Evolutionary conservation across 345 rosid species (phyloP).

Genomic region (Linum trigynum): DNA sequence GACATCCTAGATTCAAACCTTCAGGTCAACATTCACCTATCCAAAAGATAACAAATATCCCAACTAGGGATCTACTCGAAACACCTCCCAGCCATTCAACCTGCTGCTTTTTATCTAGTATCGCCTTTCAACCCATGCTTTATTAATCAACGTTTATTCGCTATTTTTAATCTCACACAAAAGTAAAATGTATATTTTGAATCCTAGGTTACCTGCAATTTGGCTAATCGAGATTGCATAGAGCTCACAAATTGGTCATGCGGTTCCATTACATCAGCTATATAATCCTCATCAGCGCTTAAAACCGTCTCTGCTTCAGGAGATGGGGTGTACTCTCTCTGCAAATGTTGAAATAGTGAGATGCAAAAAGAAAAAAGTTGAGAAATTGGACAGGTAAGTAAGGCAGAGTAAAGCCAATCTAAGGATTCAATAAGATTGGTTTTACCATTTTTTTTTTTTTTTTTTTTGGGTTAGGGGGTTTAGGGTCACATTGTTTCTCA

Average conservation of each 20-base stretch:
- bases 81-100: background rate
- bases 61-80: background rate
- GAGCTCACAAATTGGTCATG: conserved; percentile 83
- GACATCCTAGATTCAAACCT: background rate
- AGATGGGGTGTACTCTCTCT: conserved; percentile 45
- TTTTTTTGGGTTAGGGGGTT: no score
- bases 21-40: background rate
- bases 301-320: conserved; percentile 48
- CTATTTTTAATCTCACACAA: background rate
- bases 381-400: no score
- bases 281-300: conserved; percentile 58
- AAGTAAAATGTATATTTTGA: background rate
- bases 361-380: background rate
- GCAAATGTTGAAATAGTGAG: conserved; percentile 31
- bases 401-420: background rate
- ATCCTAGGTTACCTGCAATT: conserved; percentile 62
- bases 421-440: background rate
- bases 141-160: background rate
- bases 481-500: no score
- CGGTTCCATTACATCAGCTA: conserved; percentile 57
- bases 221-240: conserved; percentile 84
- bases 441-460: background rate
- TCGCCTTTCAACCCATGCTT: background rate
- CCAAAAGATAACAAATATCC: background rate
- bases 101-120: background rate